phyloP scores from a whole-genome alignment of 2,329 filamentous ascomycete genomes.

The Colletotrichum salicis region DNA sequence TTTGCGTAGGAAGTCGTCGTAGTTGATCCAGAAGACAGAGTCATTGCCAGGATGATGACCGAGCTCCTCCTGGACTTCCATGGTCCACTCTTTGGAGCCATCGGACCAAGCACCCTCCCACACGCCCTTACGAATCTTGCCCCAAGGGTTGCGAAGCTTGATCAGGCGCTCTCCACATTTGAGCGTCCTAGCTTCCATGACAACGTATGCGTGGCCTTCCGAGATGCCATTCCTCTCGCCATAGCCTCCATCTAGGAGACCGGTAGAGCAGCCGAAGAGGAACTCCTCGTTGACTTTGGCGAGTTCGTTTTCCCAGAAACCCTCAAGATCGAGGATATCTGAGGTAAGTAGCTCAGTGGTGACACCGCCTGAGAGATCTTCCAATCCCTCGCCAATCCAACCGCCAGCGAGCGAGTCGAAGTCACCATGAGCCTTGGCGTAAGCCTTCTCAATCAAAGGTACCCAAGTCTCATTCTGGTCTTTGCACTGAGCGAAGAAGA shows the following conservation, averaged over 20 bases:
- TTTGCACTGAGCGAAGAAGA: conserved; percentile 82
- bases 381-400: conserved; percentile 71
- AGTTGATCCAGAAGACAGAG: conserved; percentile 73
- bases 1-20: conserved; percentile 70
- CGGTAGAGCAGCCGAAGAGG: conserved; percentile 76
- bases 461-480: conserved; percentile 86
- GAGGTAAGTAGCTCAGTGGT: conserved; percentile 75
- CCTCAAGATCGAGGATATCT: conserved; percentile 80
- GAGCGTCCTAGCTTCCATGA: conserved; percentile 67
- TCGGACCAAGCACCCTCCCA: conserved; percentile 71
- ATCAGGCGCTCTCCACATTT: conserved; percentile 65
- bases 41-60: conserved; percentile 70
- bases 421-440: conserved; percentile 85
- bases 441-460: conserved; percentile 83
- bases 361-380: conserved; percentile 74
- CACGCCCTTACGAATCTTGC: conserved; percentile 64
- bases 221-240: conserved; percentile 68
- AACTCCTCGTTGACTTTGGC: conserved; percentile 85
- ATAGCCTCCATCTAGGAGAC: conserved; percentile 71
- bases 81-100: conserved; percentile 70
- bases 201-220: conserved; percentile 68
- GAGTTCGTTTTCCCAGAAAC: conserved; percentile 86
- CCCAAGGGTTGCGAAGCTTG: conserved; percentile 70
- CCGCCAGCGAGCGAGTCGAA: conserved; percentile 78
- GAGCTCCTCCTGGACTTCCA: conserved; percentile 66